Base-by-base conservation (phyloP, 495 filamentous ascomycete species). In the Penicillium paxilli region DNA sequence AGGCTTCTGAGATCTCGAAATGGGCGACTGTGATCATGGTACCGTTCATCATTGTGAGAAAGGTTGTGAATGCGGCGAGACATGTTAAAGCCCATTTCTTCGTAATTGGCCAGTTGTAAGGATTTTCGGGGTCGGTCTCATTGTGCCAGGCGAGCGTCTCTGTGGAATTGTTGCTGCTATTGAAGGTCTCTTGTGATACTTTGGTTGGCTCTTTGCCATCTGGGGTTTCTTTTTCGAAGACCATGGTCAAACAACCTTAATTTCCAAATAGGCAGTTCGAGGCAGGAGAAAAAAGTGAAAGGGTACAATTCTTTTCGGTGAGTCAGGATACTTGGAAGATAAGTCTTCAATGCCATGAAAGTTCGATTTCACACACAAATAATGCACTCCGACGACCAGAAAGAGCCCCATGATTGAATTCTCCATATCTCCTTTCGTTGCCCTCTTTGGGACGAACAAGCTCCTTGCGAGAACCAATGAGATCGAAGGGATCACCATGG, bases 71-170 rank as follows among this genome's bases (percentile, higher is more conserved):
- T 1, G 57, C 56, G 9, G 66, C 63, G 5, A 66, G 38, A 2
- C 38, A 17, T 2, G 67, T 73, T 3, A 70, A 32, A 7, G 55
- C 54, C 68, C 70, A 73, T 63, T 73, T 73, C 53, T 76, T 77
- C 35, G 68, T 59, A 17, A 65, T 46, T 8, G 84, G 68, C 84
- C 84, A 87, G 66, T 86, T 86, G 69, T 75, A 77, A 8, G 84
- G 84, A 54, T 86, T 84, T 16, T 66, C 71, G 1, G 74, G 72
- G 61, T 86, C 82, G 12, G 72, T 59, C 9, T 76, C 69, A 49
- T 77, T 76, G 58, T 79, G 63, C 75, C 79, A 83, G 45, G 76
- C 67, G 16, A 71, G 11, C 2, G n/a, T 8, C 7, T 41, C 19
- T 21, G 17, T 41, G 6, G n/a, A 19, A 41, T 11, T 41, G 11